Base-by-base conservation (phyloP, 257 asterid genomes). In the Haberlea rhodopensis region DNA sequence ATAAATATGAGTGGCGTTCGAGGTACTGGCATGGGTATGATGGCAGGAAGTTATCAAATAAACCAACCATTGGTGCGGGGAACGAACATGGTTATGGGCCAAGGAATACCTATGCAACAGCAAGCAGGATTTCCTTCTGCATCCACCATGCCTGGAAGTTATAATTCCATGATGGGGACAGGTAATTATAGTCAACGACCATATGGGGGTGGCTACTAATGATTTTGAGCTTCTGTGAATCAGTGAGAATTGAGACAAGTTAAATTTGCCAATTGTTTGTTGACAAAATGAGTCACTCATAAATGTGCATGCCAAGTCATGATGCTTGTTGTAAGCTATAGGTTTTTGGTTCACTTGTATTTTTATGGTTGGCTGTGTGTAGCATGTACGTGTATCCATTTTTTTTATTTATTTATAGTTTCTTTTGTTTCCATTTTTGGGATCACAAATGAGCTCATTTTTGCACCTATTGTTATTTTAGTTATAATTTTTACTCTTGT, bases 191-290 rank as follows among this genome's bases (percentile, higher is more conserved):
- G 84, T 49, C 96, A 92, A 70, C 90, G 80, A 53, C 87, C 86
- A 48, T 81, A 87, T 48, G 87, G 89, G 60, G 94, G 90, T 62
- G 96, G 98, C 74, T 87, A 83, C 53, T 71, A 85, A 78, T 88
- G 80, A 85, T 60, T 68, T n/a, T 60, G 26, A 40, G 53, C 62
- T 57, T 48, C 40, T 8, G 3, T 27, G 20, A 40, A 16, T 20
- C 18, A 23, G 27, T 3, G 65, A 54, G 40, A 46, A 27, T 52
- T 9, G 67, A 57, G 49, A n/a, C n/a, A 28, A 60, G 65, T 53
- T 40, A 63, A 46, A 32, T 29, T 59, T 32, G 13, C 54, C n/a
- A 68, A 43, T 29, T 58, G 43, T 72, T 61, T 72, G 63, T 71
- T 68, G 67, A 70, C 28, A 61, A 76, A 66, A 70, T 62, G 73